Evolutionary conservation across 2,329 filamentous ascomycete genomes (phyloP).

Genomic region (Scytalidium sp.): DNA sequence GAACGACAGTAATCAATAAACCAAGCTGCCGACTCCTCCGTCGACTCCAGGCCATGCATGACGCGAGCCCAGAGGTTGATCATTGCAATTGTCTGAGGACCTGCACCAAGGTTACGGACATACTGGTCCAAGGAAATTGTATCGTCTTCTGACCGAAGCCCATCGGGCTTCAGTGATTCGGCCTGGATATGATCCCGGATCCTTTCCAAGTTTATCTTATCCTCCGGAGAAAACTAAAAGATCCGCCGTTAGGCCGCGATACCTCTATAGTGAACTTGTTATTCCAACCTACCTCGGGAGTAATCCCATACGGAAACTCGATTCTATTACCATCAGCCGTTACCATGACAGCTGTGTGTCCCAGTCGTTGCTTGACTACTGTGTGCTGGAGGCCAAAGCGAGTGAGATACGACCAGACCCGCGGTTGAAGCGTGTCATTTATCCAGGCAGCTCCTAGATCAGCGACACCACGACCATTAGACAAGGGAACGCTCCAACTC

Average conservation of each 20-base stretch:
- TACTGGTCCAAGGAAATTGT: conserved; percentile 35
- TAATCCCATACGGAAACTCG: conserved; percentile 28
- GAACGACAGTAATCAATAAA: conserved; percentile 53
- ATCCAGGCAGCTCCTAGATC: conserved; percentile 60
- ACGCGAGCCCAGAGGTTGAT: conserved; percentile 41
- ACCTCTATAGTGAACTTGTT: too few species aligned
- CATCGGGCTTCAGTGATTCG: conserved; percentile 1
- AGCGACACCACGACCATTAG: conserved; percentile 29
- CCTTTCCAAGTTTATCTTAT: conserved; percentile 2
- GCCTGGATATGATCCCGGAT: not conserved
- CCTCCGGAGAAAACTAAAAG: conserved; percentile 3
- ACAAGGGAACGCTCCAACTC: conserved; percentile 15
- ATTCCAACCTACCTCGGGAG: conserved; percentile 18
- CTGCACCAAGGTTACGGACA: conserved; percentile 19
- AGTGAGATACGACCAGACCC: too few species aligned
- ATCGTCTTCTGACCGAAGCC: conserved; percentile 1
- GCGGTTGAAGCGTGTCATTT: conserved; percentile 31
- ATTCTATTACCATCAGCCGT: conserved; percentile 28
- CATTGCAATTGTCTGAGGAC: conserved; percentile 4
- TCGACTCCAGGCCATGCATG: conserved; percentile 46
- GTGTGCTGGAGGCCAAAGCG: too few species aligned
- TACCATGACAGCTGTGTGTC: too few species aligned
- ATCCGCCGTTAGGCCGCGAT: not conserved
- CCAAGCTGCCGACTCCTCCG: conserved; percentile 46
- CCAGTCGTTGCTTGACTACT: too few species aligned